A percentile compares a stretch with the other conserved stretches of the same genome.
These are phyloP conservation scores for Lentinula novae-zelandiae DNA, from an alignment of 1,284 basidiomycete genomes.

Conservation along the genomic window DNA sequence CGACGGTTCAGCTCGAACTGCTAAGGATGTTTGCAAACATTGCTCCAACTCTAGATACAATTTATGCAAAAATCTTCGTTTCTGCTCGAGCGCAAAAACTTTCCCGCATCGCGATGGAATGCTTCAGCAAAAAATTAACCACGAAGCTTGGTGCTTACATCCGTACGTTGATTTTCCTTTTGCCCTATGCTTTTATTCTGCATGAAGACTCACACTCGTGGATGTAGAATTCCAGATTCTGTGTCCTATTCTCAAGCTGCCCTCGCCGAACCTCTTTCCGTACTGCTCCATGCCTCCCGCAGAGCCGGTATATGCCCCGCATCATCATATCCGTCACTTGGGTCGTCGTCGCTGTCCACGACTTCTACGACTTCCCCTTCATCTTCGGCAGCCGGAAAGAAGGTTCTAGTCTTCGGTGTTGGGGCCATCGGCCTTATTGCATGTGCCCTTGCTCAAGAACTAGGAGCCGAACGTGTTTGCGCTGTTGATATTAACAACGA, in stretches of 20 bases:
- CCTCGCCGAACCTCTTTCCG: slow-evolving; percentile 88
- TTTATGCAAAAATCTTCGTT: slow-evolving; percentile 86
- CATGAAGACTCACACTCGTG: slow-evolving; percentile 13
- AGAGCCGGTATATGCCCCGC: slow-evolving; percentile 53
- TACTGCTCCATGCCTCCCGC: slow-evolving; percentile 80
- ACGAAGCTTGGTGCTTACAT: slow-evolving; percentile 82
- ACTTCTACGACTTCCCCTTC: slow-evolving; percentile 25
- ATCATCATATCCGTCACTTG: slow-evolving; percentile 7
- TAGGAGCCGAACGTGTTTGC: slow-evolving; percentile 68
- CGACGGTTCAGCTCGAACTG: slow-evolving; percentile 3
- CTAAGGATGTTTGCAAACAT: slow-evolving; percentile 41
- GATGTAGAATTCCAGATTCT: slow-evolving; percentile 67
- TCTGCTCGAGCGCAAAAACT: slow-evolving; percentile 87
- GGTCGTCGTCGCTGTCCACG: not conserved
- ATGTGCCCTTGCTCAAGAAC: slow-evolving; percentile 71
- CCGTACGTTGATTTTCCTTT: slow-evolving; percentile 55
- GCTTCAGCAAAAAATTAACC: slow-evolving; percentile 84
- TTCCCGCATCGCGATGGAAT: slow-evolving; percentile 94
- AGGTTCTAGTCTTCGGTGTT: slow-evolving; percentile 86
- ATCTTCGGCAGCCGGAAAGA: slow-evolving; percentile 30
- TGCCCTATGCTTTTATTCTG: not conserved
- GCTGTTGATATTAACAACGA: slow-evolving; percentile 84
- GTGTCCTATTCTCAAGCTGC: slow-evolving; percentile 79
- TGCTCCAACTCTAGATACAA: slow-evolving; percentile 86
- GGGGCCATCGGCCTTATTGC: slow-evolving; percentile 92